These are phyloP conservation scores for Parasitella parasitica DNA, from an alignment of 371 early-diverging fungal genomes.

Conservation along the genomic window DNA sequence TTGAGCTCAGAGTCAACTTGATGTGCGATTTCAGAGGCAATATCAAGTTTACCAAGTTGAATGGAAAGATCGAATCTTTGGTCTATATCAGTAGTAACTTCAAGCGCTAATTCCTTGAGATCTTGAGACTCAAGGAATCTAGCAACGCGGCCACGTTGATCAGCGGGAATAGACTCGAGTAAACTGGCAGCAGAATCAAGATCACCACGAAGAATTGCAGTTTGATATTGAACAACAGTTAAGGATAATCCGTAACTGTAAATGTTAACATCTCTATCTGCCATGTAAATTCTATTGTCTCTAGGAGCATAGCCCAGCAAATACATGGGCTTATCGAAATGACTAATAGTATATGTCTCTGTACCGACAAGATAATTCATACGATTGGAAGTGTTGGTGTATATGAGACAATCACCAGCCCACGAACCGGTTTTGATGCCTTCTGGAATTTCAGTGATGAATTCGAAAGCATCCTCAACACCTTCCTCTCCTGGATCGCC, in stretches of 20 bases:
- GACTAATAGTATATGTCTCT: conserved; percentile 89
- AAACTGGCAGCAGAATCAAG: conserved; percentile 75
- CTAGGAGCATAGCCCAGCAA: conserved; percentile 92
- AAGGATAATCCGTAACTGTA: conserved; percentile 91
- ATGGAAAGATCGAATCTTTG: conserved; percentile 95
- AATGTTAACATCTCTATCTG: conserved; percentile 90
- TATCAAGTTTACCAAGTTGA: conserved; percentile 78
- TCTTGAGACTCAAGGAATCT: conserved; percentile 94
- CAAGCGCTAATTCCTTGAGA: conserved; percentile 87
- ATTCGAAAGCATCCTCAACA: conserved; percentile 94
- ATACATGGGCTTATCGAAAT: conserved; percentile 90
- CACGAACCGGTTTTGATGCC: conserved; percentile 91
- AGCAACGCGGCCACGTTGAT: conserved; percentile 89
- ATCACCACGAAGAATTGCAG: conserved; percentile 92
- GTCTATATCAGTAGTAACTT: conserved; percentile 90
- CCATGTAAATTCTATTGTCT: conserved; percentile 91
- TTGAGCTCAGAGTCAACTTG: conserved; percentile 79
- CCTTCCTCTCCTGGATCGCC: conserved; percentile 88
- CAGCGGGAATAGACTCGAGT: conserved; percentile 81
- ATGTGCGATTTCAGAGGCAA: conserved; percentile 87
- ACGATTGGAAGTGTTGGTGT: conserved; percentile 86
- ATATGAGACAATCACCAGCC: conserved; percentile 98
- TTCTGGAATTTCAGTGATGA: conserved; percentile 90
- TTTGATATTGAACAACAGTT: conserved; percentile 94
- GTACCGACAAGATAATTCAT: conserved; percentile 94